A percentile compares a stretch with the other conserved stretches of the same genome.
Conservation (phyloP, 139 green algal genomes). For the Mesotaenium endlicherianum region DNA sequence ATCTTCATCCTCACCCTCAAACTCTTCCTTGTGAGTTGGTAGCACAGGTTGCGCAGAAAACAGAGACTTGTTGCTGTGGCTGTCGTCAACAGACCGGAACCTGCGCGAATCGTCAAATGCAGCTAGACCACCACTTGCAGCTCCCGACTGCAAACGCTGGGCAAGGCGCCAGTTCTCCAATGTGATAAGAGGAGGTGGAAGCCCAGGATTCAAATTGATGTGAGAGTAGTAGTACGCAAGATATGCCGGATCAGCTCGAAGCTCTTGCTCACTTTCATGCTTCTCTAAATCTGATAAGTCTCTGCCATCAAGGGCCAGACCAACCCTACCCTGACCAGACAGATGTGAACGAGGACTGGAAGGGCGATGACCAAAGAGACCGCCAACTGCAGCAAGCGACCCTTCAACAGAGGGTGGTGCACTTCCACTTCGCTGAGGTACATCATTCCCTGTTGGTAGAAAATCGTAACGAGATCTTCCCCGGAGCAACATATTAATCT, state of each 20-base stretch:
- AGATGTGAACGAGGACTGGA: background rate
- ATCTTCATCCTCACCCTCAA: slow-evolving; percentile 38
- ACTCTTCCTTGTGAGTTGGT: slow-evolving; percentile 40
- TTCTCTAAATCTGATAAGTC: background rate
- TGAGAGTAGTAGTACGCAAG: slow-evolving; percentile 50
- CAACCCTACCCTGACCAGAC: background rate
- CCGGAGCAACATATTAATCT: slow-evolving; percentile 22
- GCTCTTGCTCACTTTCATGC: slow-evolving; percentile 34
- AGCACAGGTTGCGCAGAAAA: slow-evolving; percentile 40
- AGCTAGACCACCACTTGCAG: background rate
- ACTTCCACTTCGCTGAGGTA: slow-evolving; percentile 43
- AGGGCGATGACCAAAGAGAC: background rate
- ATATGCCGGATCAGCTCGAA: slow-evolving; percentile 46
- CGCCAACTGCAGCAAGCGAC: background rate
- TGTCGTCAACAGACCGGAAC: background rate
- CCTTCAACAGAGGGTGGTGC: slow-evolving; percentile 45
- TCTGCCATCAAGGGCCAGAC: background rate
- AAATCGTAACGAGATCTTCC: background rate
- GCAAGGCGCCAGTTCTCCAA: slow-evolving; percentile 46
- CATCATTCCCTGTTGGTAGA: slow-evolving; percentile 18
- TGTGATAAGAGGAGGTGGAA: slow-evolving; percentile 47
- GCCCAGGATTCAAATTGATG: slow-evolving; percentile 45
- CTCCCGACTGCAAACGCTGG: slow-evolving; percentile 19
- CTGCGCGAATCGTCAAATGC: background rate
- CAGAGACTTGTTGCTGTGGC: slow-evolving; percentile 4